A percentile compares a stretch with the other conserved stretches of the same genome.
Evolutionary conservation across 108 stramenopile genomes (phyloP).

Genomic region (Cyclotella distinguenda): DNA sequence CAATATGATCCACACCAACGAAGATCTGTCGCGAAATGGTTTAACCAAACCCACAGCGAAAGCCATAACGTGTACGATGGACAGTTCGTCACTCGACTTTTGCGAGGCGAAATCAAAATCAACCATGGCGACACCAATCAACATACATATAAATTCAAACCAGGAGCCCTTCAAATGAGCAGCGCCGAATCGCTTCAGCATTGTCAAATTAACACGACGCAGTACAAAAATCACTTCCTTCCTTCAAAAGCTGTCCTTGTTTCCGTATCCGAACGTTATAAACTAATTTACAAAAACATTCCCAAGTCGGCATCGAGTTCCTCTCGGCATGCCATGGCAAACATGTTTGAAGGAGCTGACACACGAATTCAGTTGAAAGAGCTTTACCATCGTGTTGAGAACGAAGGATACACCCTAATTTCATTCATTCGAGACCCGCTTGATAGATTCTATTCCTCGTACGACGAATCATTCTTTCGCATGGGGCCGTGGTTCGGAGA

Average conservation of each 20-base stretch:
- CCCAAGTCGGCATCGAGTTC: conserved; percentile 37
- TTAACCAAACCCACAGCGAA: too few species aligned
- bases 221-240: conserved; percentile 22
- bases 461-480: conserved; percentile 42
- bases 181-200: conserved; percentile 23
- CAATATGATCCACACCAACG: neutral
- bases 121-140: neutral
- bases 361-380: conserved; percentile 7
- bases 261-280: conserved; percentile 30
- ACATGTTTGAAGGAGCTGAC: conserved; percentile 33
- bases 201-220: conserved; percentile 30
- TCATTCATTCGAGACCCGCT: conserved; percentile 44
- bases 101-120: neutral
- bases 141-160: conserved; percentile 14
- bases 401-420: conserved; percentile 16
- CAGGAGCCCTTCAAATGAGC: conserved; percentile 26
- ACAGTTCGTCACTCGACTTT: neutral
- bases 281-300: conserved; percentile 38
- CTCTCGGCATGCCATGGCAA: conserved; percentile 35
- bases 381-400: conserved; percentile 7
- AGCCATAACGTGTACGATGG: neutral
- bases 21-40: neutral
- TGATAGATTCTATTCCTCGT: conserved; percentile 35
- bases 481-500: conserved; percentile 42
- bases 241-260: neutral